Evolutionary conservation across 2,329 filamentous ascomycete species (phyloP), one percentile per base, ranked within the genome.

Genomic region (Lachnum nothofagi): DNA sequence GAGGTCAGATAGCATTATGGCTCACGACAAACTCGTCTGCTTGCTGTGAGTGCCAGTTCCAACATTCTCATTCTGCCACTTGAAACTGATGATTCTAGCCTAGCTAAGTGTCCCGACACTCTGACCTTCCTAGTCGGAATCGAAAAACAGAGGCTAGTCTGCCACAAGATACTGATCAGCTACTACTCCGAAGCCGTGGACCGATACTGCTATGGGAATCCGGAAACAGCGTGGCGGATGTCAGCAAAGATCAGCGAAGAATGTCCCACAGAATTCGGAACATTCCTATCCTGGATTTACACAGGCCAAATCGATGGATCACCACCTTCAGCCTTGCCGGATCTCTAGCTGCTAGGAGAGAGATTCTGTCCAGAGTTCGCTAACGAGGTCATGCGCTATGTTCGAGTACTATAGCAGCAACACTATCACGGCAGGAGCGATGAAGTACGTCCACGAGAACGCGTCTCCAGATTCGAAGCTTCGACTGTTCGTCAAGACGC

Each of bases 101-200:
- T 33, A 2, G 29, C 14, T 16, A 33, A 7, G 16, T 14, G 29
- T 16, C 29, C 29, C 29, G 29, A 33, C 8, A 9, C 25, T 12
- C 14, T 25, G 16, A 50, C 42, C 19, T 10, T 51, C 4, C 17
- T 47, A 5, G 25, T 51, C 4, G 39, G 48, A 10, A 38, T 33
- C 12, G 17, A 40, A 7, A 16, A 40, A 31, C 9, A 23, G 14
- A 24, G 22, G 19, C n/a, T 43, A 24, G 17, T 10, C 10, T 46
- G 43, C 17, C 44, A 51, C 40, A 51, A 35, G 24, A 43, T 39
- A 14, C 25, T 40, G 2, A n/a, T 51, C 4, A 24, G 31, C 9
- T 47, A 43, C 33, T 34, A 43, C 33, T 47, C 48, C 2, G 39
- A 43, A 4, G 43, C 29, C 39, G 40, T 51, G 24, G 31, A 51